Percentiles rank a stretch among this genome's conserved stretches.
Conservation (phyloP, 306 rosid genomes). For the Betula pendula region DNA sequence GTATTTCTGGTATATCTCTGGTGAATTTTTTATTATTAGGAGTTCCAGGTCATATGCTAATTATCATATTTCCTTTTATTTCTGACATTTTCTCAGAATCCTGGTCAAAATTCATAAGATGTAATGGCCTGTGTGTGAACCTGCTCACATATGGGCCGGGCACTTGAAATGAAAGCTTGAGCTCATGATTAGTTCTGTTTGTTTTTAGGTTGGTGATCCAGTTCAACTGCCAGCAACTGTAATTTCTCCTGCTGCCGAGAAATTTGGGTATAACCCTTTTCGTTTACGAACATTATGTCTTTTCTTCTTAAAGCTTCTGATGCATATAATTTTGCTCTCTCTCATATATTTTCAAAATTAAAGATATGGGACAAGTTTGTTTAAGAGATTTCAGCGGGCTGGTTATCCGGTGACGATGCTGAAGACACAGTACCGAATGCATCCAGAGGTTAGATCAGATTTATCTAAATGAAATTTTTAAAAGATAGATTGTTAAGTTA, state of each 20-base stretch:
- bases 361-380: constrained; percentile 86
- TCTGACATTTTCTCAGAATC: constrained; percentile 3
- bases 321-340: constrained; percentile 9
- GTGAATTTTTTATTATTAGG: constrained; percentile 21
- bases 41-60: constrained; percentile 10
- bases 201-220: constrained; percentile 81
- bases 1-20: constrained; percentile 72
- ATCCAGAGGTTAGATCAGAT: constrained; percentile 80
- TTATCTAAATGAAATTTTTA: constrained; percentile 13
- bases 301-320: constrained; percentile 11
- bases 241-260: constrained; percentile 65
- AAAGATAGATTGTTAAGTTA: constrained; percentile 18
- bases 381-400: constrained; percentile 76
- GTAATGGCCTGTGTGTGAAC: neutral
- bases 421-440: constrained; percentile 98
- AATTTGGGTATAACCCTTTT: constrained; percentile 56
- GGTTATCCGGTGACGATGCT: constrained; percentile 97
- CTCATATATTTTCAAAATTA: constrained; percentile 33
- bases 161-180: neutral
- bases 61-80: neutral
- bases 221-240: constrained; percentile 99
- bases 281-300: constrained; percentile 7
- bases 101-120: neutral
- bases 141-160: constrained; percentile 9
- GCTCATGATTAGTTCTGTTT: neutral